Evolutionary conservation across 108 stramenopile genomes (phyloP), one percentile per base, ranked within the genome.

Genomic region (Fragilariopsis cylindrus): DNA sequence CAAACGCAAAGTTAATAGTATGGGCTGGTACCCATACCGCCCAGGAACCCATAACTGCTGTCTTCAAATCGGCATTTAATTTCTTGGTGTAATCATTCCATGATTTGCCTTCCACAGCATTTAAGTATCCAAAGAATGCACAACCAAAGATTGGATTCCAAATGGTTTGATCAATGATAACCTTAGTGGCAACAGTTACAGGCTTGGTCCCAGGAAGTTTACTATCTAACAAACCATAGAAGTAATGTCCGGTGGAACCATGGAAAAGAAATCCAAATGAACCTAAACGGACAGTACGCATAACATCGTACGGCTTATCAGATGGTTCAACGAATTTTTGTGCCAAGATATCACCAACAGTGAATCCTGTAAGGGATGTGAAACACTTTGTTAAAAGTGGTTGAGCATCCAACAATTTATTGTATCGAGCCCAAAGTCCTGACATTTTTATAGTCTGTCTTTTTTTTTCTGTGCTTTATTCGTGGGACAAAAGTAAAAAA

Each of bases 81-180:
- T 96, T 95, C 44, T 86, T 89, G 76, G 80, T 82, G 70, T 96
- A 96, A 53, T 90, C 93, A 42, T 86, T 84, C 40, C 91, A 75
- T 48, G 87, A 82, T 75, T 94, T 89, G 39, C 97, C 96, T 74
- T 98, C 96, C 40, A 82, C 77, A 42, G 84, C 48, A 67, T 96
- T 96, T 65, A 97, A 80, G 79, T 96, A 98, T 62, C 96, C 96
- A 82, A 98, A 98, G 90, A 98, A 98, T 92, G 96, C 93, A 71
- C 80, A 76, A 8, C 96, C 96, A 79, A 98, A 98, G 75, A 97
- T 94, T 13, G 96, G 96, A 77, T 94, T 95, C 97, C 97, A 98
- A 18, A 98, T 79, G 55, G 90, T 93, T 73, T 97, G 92, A 83
- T 94, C 97, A 68, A 97, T 96, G 53, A 86, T 78, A 42, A 98